A percentile compares a stretch with the other conserved stretches of the same genome.
These are phyloP conservation scores for Tuber microsphaerosporum DNA, from an alignment of 495 filamentous ascomycete species.

Conservation along the genomic window DNA sequence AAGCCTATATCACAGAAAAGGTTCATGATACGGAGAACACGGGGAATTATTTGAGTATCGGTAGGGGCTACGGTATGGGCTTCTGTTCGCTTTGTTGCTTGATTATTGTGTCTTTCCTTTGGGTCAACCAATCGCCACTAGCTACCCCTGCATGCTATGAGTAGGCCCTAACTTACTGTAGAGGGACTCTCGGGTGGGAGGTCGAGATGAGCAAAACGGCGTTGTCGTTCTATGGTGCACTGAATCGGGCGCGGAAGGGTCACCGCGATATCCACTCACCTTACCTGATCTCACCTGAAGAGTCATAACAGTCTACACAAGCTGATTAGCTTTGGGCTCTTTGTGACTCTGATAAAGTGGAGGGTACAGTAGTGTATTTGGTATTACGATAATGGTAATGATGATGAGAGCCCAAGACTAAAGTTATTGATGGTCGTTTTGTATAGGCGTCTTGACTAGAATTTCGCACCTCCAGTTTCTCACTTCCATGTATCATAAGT, in stretches of 20 bases:
- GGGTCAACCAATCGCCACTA: no score
- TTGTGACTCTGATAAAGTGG: neutral
- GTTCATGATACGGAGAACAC: neutral
- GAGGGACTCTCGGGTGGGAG: neutral
- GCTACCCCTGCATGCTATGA: neutral
- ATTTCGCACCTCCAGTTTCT: neutral
- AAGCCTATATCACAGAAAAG: neutral
- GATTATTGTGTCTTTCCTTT: neutral
- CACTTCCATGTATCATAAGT: neutral
- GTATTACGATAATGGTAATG: neutral
- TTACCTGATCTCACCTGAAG: neutral
- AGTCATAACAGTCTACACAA: neutral
- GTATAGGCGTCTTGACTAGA: neutral
- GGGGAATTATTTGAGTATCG: neutral
- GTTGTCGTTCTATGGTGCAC: neutral
- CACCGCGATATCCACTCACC: neutral
- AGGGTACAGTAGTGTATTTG: neutral
- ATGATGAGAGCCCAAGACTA: neutral
- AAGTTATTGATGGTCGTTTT: neutral
- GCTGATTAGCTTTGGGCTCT: neutral
- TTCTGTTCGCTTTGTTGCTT: neutral
- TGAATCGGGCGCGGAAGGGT: neutral
- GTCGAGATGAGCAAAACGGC: neutral
- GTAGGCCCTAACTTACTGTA: neutral
- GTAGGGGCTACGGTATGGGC: neutral